A percentile compares a stretch with the other conserved stretches of the same genome.
Evolutionary conservation across 2,329 filamentous ascomycete species (phyloP).

Genomic region (Apiospora koreana): DNA sequence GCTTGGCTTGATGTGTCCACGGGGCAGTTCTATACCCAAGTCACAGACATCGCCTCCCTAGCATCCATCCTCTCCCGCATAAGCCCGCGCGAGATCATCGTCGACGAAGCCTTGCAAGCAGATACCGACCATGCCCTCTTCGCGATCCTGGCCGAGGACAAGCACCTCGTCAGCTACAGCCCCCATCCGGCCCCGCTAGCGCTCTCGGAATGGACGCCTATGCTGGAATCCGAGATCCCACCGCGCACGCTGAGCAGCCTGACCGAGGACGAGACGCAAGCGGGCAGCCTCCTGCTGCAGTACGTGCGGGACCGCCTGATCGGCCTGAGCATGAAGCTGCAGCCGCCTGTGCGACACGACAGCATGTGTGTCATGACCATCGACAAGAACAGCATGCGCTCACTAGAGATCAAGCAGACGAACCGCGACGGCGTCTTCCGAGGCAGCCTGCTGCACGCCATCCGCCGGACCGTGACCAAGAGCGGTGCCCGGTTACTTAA

Average conservation of each 20-base stretch:
- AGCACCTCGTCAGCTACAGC: constrained; percentile 75
- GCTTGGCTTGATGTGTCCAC: constrained; percentile 96
- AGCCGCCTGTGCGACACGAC: constrained; percentile 76
- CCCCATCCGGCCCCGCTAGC: constrained; percentile 45
- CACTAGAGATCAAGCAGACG: constrained; percentile 86
- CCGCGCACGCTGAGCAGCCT: constrained; percentile 57
- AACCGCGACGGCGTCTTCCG: constrained; percentile 76
- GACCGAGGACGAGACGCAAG: constrained; percentile 67
- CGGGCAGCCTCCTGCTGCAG: constrained; percentile 78
- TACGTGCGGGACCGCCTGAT: constrained; percentile 82
- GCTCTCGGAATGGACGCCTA: constrained; percentile 68
- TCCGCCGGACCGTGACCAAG: constrained; percentile 87
- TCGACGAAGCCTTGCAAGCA: constrained; percentile 65
- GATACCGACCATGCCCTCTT: constrained; percentile 63
- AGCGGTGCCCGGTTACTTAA: constrained; percentile 83
- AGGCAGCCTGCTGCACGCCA: constrained; percentile 87
- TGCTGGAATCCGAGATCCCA: constrained; percentile 75
- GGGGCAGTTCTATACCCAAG: constrained; percentile 88
- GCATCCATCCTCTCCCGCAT: constrained; percentile 83
- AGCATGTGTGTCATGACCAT: constrained; percentile 81
- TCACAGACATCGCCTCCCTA: constrained; percentile 68
- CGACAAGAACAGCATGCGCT: constrained; percentile 87
- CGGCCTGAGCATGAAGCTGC: constrained; percentile 77
- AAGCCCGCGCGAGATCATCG: constrained; percentile 79
- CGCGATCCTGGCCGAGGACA: constrained; percentile 71